Conservation (phyloP, 805 yeast species). For the Blastobotrys terrestris region DNA sequence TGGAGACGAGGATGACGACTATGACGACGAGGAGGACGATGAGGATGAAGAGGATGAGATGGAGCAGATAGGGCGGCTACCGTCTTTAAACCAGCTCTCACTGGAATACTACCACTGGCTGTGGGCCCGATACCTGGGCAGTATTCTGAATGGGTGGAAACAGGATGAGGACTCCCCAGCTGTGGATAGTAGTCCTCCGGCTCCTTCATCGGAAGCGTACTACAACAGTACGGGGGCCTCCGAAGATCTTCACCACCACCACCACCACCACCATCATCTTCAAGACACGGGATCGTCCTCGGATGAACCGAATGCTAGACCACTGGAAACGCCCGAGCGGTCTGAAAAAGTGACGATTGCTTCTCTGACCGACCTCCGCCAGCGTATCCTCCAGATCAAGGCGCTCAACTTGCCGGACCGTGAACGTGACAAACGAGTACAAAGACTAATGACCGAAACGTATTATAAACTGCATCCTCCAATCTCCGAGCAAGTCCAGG, state of each 20-base stretch:
- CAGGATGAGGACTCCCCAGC: conserved; percentile 2
- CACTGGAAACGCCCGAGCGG: no score
- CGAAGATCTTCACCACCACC: no score
- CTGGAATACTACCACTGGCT: conserved; percentile 22
- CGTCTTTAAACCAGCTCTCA: conserved; percentile 13
- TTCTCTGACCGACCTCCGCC: background rate
- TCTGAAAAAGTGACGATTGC: background rate
- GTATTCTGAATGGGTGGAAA: background rate
- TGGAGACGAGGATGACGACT: conserved; percentile 9
- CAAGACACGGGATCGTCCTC: no score
- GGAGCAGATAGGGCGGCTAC: conserved; percentile 20
- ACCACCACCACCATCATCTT: no score
- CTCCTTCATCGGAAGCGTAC: conserved; percentile 1
- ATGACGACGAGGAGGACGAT: conserved; percentile 28
- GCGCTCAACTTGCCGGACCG: conserved; percentile 26
- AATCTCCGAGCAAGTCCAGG: background rate
- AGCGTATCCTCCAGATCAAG: conserved; percentile 25
- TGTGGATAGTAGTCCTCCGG: conserved; percentile 4
- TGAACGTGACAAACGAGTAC: conserved; percentile 31
- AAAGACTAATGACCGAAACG: conserved; percentile 32
- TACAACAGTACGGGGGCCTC: background rate
- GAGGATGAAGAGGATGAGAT: conserved; percentile 37
- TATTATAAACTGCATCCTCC: conserved; percentile 19
- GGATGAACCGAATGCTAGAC: no score
- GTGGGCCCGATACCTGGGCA: conserved; percentile 17